phyloP scores from a whole-genome alignment of 208 protist genomes.

The Trypanosoma boissoni region DNA sequence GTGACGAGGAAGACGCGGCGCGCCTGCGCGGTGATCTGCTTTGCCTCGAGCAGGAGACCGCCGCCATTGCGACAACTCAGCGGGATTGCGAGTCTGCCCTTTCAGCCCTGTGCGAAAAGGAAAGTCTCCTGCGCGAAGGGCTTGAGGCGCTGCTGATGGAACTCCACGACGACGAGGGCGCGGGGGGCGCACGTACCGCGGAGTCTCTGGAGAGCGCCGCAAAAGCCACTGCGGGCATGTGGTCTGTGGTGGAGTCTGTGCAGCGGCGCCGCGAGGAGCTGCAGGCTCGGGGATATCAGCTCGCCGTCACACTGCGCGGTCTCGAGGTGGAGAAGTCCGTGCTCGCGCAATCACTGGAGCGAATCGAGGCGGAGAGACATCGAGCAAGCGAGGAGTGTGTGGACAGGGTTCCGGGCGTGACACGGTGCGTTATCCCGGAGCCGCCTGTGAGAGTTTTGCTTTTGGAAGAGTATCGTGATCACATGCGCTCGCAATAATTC shows the following conservation, averaged over 20 bases:
- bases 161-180: not conserved
- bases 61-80: not conserved
- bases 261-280: constrained; percentile 15
- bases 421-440: not conserved
- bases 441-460: constrained; percentile 18
- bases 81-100: not conserved
- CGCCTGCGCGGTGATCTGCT: not conserved
- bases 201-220: not conserved
- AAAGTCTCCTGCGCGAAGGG: not conserved
- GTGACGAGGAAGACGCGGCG: not conserved
- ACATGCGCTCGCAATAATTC: too few relatives aligned
- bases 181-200: not conserved
- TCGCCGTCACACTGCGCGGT: constrained; percentile 7
- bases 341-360: constrained; percentile 1
- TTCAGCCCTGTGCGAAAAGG: not conserved
- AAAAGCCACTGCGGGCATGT: not conserved
- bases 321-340: constrained; percentile 18
- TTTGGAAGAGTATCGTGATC: constrained; percentile 11
- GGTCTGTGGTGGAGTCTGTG: constrained; percentile 1
- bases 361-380: not conserved
- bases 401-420: too few relatives aligned
- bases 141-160: not conserved
- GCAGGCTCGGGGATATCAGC: constrained; percentile 4
- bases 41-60: not conserved
- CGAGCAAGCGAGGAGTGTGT: too few relatives aligned